Conservation (phyloP, 2,329 filamentous ascomycete species). For the Pseudogymnoascus sp. region DNA sequence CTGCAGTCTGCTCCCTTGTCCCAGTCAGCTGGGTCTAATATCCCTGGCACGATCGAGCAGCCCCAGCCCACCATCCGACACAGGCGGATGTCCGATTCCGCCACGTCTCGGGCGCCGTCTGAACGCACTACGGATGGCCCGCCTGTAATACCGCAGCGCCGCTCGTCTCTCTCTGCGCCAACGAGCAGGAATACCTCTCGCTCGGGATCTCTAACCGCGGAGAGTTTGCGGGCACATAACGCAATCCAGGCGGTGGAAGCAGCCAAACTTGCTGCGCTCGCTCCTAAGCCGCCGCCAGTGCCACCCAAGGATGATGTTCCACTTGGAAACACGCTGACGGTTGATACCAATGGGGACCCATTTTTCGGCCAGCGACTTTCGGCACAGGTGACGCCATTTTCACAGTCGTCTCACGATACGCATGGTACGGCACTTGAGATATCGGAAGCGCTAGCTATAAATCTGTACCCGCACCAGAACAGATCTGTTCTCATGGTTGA, state of each 20-base stretch:
- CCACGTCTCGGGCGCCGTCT: conserved; percentile 21
- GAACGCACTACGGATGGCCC: conserved; percentile 52
- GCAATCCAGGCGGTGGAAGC: conserved; percentile 18
- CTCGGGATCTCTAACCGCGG: conserved; percentile 47
- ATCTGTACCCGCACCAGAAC: conserved; percentile 56
- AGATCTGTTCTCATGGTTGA: conserved; percentile 52
- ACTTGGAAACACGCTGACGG: conserved; percentile 28
- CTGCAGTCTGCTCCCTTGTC: conserved; percentile 39
- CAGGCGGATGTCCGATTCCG: conserved; percentile 26
- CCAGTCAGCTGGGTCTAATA: conserved; percentile 36
- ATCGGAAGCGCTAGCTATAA: conserved; percentile 54
- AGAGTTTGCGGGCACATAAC: conserved; percentile 51
- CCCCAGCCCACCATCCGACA: conserved; percentile 20
- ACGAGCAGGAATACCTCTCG: conserved; percentile 51
- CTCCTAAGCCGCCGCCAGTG: background rate
- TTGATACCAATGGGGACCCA: conserved; percentile 46
- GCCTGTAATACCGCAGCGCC: conserved; percentile 47
- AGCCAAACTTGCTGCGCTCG: conserved; percentile 13
- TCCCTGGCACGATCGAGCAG: conserved; percentile 37
- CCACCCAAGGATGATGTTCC: background rate
- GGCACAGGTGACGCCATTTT: conserved; percentile 54
- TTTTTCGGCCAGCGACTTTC: conserved; percentile 46
- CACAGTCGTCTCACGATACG: conserved; percentile 49
- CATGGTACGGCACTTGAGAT: conserved; percentile 53
- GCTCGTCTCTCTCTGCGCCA: conserved; percentile 54